Conservation (phyloP, 306 rosid species). For the Vigna radiata region DNA sequence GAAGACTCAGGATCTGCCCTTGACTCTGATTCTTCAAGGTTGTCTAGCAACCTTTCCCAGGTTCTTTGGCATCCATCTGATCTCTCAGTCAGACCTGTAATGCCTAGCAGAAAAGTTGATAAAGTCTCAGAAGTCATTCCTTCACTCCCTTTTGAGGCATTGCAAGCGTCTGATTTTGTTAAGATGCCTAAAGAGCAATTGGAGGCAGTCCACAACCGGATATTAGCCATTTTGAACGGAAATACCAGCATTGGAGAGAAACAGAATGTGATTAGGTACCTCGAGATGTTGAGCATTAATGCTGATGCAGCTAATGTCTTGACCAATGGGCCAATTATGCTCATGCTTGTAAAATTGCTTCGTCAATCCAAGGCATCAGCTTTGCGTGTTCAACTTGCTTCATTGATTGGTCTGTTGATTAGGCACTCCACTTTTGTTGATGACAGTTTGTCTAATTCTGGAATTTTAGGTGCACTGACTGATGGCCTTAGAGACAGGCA, state of each 20-base stretch:
- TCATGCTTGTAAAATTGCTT: conserved; percentile 82
- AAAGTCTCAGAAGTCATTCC: conserved; percentile 70
- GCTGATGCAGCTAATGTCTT: conserved; percentile 94
- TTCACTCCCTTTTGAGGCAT: conserved; percentile 91
- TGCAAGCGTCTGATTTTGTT: conserved; percentile 79
- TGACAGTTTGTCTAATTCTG: conserved; percentile 86
- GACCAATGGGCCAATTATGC: conserved; percentile 99
- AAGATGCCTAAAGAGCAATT: conserved; percentile 82
- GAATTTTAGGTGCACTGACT: conserved; percentile 78
- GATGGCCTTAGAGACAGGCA: conserved; percentile 97
- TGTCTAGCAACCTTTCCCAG: conserved; percentile 63
- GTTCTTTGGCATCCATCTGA: conserved; percentile 94
- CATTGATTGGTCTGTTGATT: conserved; percentile 87
- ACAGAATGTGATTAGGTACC: conserved; percentile 89
- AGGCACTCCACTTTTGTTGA: conserved; percentile 90
- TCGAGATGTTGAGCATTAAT: conserved; percentile 86
- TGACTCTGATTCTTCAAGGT: conserved; percentile 69
- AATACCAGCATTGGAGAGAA: conserved; percentile 80
- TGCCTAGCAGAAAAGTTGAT: conserved; percentile 94
- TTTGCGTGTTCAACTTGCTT: conserved; percentile 93
- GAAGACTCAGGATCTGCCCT: conserved; percentile 71
- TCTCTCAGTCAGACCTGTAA: conserved; percentile 97
- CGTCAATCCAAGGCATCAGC: conserved; percentile 84
- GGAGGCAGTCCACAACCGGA: conserved; percentile 68
- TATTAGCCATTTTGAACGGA: conserved; percentile 73